Conservation (phyloP, 208 protist species). For the Herpetomonas samuelpessoai region DNA sequence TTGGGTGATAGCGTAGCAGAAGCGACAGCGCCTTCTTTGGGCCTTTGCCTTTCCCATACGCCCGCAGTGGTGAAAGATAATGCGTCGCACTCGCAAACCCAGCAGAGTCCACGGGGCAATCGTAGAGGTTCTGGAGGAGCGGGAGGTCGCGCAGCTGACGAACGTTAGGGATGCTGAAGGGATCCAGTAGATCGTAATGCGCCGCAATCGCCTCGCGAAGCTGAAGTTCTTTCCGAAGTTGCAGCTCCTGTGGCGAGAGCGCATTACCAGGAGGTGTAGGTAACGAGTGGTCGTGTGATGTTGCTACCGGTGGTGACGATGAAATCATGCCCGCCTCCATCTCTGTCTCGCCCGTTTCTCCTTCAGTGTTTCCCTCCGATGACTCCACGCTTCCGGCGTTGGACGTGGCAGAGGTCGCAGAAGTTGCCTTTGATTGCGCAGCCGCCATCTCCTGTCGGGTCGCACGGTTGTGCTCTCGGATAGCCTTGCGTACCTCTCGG, state of each 20-base stretch:
- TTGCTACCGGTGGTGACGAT: neutral
- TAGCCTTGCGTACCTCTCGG: constrained; percentile 2
- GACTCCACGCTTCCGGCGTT: no score
- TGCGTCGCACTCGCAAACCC: constrained; percentile 29
- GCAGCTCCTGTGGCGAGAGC: constrained; percentile 17
- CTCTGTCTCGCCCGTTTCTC: no score
- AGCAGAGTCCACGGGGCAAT: constrained; percentile 28
- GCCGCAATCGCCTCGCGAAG: constrained; percentile 20
- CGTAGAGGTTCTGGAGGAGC: constrained; percentile 39
- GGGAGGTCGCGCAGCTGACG: constrained; percentile 3
- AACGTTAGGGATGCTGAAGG: constrained; percentile 69
- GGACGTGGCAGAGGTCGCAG: neutral
- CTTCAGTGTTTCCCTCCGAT: no score
- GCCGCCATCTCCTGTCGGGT: neutral
- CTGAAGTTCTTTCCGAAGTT: constrained; percentile 23
- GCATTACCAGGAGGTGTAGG: no score
- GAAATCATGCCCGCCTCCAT: no score
- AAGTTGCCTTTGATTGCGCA: neutral
- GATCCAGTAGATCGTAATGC: constrained; percentile 44
- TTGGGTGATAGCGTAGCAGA: constrained; percentile 37
- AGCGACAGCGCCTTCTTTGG: constrained; percentile 38
- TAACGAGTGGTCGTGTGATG: neutral
- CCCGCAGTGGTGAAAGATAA: constrained; percentile 24
- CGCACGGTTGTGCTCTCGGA: neutral
- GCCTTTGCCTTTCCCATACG: constrained; percentile 50